phyloP scores from a whole-genome alignment of 1,284 basidiomycete genomes.

The Cystobasidiaceae sp. region DNA sequence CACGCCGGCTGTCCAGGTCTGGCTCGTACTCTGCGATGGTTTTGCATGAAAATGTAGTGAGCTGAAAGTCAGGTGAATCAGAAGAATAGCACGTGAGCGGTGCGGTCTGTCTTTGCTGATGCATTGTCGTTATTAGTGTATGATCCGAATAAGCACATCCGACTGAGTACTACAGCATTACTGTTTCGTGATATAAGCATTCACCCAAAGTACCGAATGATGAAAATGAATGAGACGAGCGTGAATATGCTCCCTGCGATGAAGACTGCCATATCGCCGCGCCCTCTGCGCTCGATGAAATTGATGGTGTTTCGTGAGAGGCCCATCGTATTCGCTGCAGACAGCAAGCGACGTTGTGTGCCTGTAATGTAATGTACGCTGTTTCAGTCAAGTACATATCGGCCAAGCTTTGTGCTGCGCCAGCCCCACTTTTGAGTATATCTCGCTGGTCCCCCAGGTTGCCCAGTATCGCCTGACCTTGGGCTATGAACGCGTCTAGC shows the following conservation, averaged over 20 bases:
- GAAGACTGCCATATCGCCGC: slow-evolving; percentile 80
- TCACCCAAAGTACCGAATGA: slow-evolving; percentile 75
- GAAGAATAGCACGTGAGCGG: too few species aligned
- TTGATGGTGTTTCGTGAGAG: slow-evolving; percentile 85
- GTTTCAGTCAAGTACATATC: too few species aligned
- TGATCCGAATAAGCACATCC: too few species aligned
- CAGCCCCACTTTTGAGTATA: slow-evolving; percentile 72
- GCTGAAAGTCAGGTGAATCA: too few species aligned
- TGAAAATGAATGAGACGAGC: slow-evolving; percentile 82
- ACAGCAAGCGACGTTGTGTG: slow-evolving; percentile 71
- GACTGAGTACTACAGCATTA: background rate
- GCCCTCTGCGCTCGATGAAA: slow-evolving; percentile 91
- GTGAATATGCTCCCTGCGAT: slow-evolving; percentile 74
- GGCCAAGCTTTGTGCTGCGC: background rate
- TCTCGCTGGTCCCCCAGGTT: slow-evolving; percentile 85
- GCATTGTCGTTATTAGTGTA: too few species aligned
- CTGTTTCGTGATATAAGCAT: background rate
- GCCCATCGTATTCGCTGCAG: slow-evolving; percentile 86
- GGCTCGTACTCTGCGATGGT: too few species aligned
- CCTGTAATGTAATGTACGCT: too few species aligned
- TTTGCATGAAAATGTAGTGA: too few species aligned
- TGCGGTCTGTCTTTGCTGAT: too few species aligned
- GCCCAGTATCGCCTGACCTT: slow-evolving; percentile 80
- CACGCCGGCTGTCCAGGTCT: too few species aligned
- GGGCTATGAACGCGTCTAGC: slow-evolving; percentile 82